These are phyloP conservation scores for Lolium multiflorum DNA, from an alignment of 176 grass and related monocot genomes.

Conservation along the genomic window DNA sequence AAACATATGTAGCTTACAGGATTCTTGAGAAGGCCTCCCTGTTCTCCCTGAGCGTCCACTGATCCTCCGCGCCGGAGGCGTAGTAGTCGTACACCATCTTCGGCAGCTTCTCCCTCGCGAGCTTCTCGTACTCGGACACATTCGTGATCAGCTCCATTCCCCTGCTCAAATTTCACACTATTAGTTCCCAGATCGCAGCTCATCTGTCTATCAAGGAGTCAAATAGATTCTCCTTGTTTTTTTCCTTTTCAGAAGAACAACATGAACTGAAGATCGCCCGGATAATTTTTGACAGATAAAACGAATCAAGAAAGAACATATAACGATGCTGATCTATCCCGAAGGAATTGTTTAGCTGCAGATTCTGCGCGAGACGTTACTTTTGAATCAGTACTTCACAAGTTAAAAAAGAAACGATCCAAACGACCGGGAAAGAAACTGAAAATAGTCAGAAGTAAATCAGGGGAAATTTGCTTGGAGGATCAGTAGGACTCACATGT, in stretches of 20 bases:
- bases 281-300: neutral
- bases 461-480: neutral
- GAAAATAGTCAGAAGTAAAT: neutral
- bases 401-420: neutral
- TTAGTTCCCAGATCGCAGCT: neutral
- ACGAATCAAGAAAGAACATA: constrained; percentile 11
- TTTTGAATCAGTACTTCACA: neutral
- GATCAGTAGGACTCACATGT: constrained; percentile 29
- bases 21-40: constrained; percentile 94
- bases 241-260: neutral
- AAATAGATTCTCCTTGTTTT: neutral
- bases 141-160: constrained; percentile 86
- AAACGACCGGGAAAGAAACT: neutral
- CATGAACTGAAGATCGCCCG: neutral
- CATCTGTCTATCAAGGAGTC: neutral
- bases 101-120: constrained; percentile 78
- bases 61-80: constrained; percentile 90
- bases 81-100: constrained; percentile 99
- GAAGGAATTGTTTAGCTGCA: neutral
- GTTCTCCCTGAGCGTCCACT: constrained; percentile 90
- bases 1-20: constrained; percentile 64
- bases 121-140: constrained; percentile 79
- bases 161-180: neutral
- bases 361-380: neutral
- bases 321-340: neutral